Evolutionary conservation across 2,329 filamentous ascomycete genomes (phyloP).

Genomic region (Emydomyces testavorans): DNA sequence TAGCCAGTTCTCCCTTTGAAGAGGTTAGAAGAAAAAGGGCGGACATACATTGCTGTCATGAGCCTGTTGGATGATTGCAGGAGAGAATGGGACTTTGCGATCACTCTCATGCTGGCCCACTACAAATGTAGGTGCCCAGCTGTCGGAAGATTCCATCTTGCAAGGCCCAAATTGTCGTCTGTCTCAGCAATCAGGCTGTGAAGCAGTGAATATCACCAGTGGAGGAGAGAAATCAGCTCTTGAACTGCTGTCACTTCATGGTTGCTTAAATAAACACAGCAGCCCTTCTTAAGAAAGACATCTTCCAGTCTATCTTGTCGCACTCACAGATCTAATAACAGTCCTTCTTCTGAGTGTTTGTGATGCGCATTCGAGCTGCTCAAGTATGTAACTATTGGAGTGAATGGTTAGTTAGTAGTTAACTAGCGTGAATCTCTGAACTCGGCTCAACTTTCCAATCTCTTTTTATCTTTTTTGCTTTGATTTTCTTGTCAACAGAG

Average conservation of each 20-base stretch:
- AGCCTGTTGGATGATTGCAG: conserved; percentile 42
- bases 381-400: too few species aligned
- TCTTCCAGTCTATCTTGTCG: too few species aligned
- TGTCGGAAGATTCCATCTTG: conserved; percentile 15
- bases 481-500: too few species aligned
- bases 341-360: too few species aligned
- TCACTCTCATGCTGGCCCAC: conserved; percentile 52
- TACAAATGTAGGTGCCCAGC: conserved; percentile 41
- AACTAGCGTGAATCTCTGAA: too few species aligned
- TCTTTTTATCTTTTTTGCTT: too few species aligned
- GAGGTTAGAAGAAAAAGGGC: conserved; percentile 1
- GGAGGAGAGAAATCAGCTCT: not conserved
- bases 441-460: too few species aligned
- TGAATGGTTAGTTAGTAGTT: too few species aligned
- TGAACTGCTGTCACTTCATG: conserved; percentile 4
- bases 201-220: not conserved
- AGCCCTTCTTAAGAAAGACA: not conserved
- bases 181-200: not conserved
- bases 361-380: too few species aligned
- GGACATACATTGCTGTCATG: conserved; percentile 44
- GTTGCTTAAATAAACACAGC: not conserved
- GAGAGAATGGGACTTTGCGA: conserved; percentile 39
- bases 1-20: conserved; percentile 12
- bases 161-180: not conserved
- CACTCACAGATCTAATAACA: too few species aligned